Conservation (phyloP, 176 grass and related monocot genomes). For the Alloteropsis semialata region DNA sequence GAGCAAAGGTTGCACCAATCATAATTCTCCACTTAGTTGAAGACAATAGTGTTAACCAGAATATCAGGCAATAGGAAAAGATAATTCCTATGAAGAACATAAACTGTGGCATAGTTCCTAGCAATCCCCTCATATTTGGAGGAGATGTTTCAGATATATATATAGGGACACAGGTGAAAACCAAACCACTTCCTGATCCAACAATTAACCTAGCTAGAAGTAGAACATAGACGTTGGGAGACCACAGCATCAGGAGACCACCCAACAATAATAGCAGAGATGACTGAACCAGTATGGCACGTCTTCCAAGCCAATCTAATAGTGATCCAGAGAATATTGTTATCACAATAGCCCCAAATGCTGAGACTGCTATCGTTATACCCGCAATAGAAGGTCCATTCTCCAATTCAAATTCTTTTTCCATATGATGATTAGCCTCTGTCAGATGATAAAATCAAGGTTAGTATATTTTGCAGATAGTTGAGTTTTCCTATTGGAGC, state of each 20-base stretch:
- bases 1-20: constrained; percentile 66
- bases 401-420: constrained; percentile 69
- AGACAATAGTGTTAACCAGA: constrained; percentile 66
- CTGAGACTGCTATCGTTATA: constrained; percentile 69
- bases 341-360: constrained; percentile 66
- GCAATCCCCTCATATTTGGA: constrained; percentile 62
- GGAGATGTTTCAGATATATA: constrained; percentile 96
- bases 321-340: constrained; percentile 84
- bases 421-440: constrained; percentile 70
- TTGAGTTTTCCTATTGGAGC: neutral
- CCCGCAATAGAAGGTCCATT: constrained; percentile 52
- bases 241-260: constrained; percentile 69
- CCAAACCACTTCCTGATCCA: constrained; percentile 80
- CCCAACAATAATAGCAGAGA: constrained; percentile 64
- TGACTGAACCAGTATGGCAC: constrained; percentile 70
- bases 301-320: constrained; percentile 69
- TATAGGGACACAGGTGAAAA: constrained; percentile 85
- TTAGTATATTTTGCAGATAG: constrained; percentile 12
- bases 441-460: constrained; percentile 17
- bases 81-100: constrained; percentile 75
- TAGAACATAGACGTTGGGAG: constrained; percentile 82
- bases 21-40: constrained; percentile 71
- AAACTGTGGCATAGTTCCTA: constrained; percentile 76
- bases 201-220: constrained; percentile 81
- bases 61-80: constrained; percentile 84